These are phyloP conservation scores for Alternaria angustiovoidea DNA, from an alignment of 2,329 filamentous ascomycete species.

Conservation along the genomic window DNA sequence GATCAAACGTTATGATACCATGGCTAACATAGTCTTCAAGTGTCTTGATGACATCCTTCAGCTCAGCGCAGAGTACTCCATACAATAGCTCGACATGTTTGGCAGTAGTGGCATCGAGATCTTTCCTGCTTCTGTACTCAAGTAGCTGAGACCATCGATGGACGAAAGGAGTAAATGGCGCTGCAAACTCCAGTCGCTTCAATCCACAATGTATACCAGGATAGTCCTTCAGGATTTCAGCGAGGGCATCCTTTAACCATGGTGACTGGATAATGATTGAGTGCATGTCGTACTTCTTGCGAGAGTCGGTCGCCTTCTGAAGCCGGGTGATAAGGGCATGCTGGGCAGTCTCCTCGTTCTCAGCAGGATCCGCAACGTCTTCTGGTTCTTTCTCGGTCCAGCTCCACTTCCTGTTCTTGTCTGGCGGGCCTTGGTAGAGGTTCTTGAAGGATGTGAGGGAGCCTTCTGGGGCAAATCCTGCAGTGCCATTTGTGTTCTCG, in stretches of 20 bases:
- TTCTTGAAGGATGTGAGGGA: constrained; percentile 28
- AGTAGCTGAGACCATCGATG: constrained; percentile 65
- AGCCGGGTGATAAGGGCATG: constrained; percentile 59
- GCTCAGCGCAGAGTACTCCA: constrained; percentile 48
- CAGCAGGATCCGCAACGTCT: constrained; percentile 52
- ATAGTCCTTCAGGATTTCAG: constrained; percentile 64
- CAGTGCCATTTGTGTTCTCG: constrained; percentile 1
- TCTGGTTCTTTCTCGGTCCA: constrained; percentile 38
- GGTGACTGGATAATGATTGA: constrained; percentile 72
- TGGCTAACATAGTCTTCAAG: constrained; percentile 49
- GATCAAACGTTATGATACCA: constrained; percentile 50
- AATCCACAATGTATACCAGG: constrained; percentile 67
- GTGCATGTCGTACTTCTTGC: constrained; percentile 67
- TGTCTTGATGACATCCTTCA: constrained; percentile 49
- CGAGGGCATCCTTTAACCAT: constrained; percentile 65
- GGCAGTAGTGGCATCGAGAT: constrained; percentile 29
- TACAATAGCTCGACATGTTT: constrained; percentile 51
- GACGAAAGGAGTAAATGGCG: constrained; percentile 69
- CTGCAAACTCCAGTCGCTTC: constrained; percentile 67
- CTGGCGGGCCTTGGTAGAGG: constrained; percentile 34
- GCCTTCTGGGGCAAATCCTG: constrained; percentile 18
- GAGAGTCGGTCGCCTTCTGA: constrained; percentile 57
- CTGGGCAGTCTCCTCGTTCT: constrained; percentile 67
- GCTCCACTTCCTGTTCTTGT: constrained; percentile 36
- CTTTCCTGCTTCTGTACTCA: constrained; percentile 21